Evolutionary conservation across 768 basidiomycete species (phyloP).

Genomic region (Megacollybia marginata): DNA sequence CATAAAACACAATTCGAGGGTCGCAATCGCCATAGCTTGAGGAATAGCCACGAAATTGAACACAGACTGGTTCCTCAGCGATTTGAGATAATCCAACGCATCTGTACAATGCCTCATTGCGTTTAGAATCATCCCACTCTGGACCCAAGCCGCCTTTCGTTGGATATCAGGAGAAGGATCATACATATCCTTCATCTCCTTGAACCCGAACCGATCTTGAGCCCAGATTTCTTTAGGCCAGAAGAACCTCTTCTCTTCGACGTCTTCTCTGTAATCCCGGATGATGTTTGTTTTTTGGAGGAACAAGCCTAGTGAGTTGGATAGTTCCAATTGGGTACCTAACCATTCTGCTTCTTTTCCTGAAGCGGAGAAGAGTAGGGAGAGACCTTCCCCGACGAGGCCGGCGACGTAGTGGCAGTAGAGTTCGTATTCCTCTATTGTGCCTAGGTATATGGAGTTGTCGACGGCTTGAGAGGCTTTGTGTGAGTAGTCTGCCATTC

Average conservation of each 20-base stretch:
- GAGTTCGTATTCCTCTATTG: no score
- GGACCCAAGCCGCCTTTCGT: no score
- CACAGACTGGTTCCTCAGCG: conserved; percentile 61
- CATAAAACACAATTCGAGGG: conserved; percentile 64
- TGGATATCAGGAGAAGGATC: no score
- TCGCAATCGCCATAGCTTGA: conserved; percentile 69
- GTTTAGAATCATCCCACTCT: conserved; percentile 71
- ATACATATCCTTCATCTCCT: no score
- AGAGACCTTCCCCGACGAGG: conserved; percentile 93
- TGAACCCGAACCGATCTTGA: conserved; percentile 62
- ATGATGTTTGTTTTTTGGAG: conserved; percentile 99
- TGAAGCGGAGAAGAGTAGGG: conserved; percentile 80
- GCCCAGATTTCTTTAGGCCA: conserved; percentile 95
- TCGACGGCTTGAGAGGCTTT: conserved; percentile 95
- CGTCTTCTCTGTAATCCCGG: conserved; percentile 92
- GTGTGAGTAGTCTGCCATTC: no score
- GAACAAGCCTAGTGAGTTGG: conserved; percentile 89
- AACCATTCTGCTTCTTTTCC: conserved; percentile 74
- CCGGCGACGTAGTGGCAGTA: conserved; percentile 99
- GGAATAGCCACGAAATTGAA: conserved; percentile 76
- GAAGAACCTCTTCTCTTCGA: conserved; percentile 77
- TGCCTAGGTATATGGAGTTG: conserved; percentile 68
- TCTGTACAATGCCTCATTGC: conserved; percentile 20
- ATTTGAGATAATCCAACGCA: conserved; percentile 59
- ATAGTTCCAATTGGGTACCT: conserved; percentile 74